A percentile compares a stretch with the other conserved stretches of the same genome.
Conservation (phyloP, 2,329 filamentous ascomycete species). For the Alternaria longipes region DNA sequence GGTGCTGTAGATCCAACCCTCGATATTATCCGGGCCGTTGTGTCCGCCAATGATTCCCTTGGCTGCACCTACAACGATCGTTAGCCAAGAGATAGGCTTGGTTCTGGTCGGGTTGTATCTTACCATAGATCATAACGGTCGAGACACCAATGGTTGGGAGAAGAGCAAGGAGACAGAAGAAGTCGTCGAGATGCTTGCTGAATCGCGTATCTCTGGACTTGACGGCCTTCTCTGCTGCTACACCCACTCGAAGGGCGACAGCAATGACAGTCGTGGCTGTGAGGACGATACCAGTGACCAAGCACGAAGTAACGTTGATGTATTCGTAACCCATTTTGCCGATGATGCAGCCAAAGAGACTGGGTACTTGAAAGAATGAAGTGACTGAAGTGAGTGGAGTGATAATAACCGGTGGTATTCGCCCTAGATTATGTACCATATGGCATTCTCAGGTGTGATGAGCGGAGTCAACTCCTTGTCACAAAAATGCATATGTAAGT, state of each 20-base stretch:
- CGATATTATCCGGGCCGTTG: conserved; percentile 10
- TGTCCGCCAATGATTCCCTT: conserved; percentile 15
- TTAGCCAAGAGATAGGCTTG: background rate
- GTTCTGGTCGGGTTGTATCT: background rate
- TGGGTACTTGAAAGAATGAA: background rate
- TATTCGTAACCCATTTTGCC: conserved; percentile 14
- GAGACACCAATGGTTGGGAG: conserved; percentile 13
- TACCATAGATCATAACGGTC: conserved; percentile 16
- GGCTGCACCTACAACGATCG: background rate
- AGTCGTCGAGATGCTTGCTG: conserved; percentile 10
- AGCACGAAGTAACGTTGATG: conserved; percentile 16
- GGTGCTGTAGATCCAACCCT: conserved; percentile 11
- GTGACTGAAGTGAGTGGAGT: background rate
- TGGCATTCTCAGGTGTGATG: background rate
- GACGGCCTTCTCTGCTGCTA: background rate
- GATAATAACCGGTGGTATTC: background rate
- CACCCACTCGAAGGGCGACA: conserved; percentile 1
- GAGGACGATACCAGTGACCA: conserved; percentile 4
- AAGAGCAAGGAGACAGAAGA: conserved; percentile 15
- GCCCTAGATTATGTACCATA: conserved; percentile 4
- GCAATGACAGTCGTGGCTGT: background rate
- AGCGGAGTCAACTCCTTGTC: background rate
- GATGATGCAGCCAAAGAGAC: background rate
- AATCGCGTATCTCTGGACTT: background rate
- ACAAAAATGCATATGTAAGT: background rate